Base-by-base conservation (phyloP, 768 basidiomycete genomes). In the Serendipita sp. region DNA sequence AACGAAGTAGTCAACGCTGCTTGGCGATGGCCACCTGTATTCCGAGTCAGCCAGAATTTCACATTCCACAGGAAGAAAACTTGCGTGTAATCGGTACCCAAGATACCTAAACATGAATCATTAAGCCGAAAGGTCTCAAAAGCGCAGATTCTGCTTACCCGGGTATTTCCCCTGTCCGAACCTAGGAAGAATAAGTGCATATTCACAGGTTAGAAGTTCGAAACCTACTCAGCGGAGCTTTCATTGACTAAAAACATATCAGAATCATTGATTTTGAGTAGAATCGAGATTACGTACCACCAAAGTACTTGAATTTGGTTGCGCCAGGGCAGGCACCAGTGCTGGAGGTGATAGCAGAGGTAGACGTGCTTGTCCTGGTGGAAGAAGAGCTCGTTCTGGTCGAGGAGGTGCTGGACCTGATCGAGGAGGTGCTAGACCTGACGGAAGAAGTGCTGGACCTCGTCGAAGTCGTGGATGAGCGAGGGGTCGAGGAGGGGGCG, bases 261-360 rank as follows among this genome's bases (percentile, higher is more conserved):
- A 35, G 36, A 36, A n/a, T 23, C n/a, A 5, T 8, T 51, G 48
- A 7, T n/a, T 51, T 18, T 8, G 5, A 60, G 4, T 30, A 11
- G 28, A 23, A 23, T 52, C 2, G 18, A n/a, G 5, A 18, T 35
- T 10, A 60, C 56, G 1, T 30, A 60, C 56, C 56, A 71, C 83
- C 84, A 66, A 84, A 83, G 76, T 73, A 82, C 70, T 78, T 75
- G 78, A 85, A 84, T 71, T 82, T 83, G 56, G 80, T 82, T n/a
- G 71, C 68, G 18, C 77, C 76, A 13, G 78, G 70, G 73, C 79
- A 80, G 36, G 67, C 16, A 16, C 63, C 54, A 44, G 64, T 60
- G 32, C 67, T 36, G 38, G 64, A n/a, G 8, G 56, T 8, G 56
- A 30, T 30, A 8, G 56, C 18, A 8, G 56, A 32, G 13, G 56